phyloP scores from a whole-genome alignment of 495 filamentous ascomycete genomes.

The Apodospora peruviana region DNA sequence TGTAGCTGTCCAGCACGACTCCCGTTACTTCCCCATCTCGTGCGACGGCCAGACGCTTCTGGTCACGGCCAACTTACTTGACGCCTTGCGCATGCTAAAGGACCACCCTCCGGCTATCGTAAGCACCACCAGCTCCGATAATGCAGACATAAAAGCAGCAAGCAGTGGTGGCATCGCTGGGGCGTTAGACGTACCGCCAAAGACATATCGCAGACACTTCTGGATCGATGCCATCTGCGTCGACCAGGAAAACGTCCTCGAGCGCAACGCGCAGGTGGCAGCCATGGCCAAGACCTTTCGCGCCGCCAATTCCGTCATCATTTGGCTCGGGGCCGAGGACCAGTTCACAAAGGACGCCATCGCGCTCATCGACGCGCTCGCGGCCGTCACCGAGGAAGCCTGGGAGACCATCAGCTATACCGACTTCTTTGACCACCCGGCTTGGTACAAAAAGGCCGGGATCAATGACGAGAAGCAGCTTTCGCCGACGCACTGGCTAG shows the following conservation, averaged over 20 bases:
- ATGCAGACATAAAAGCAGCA: no score
- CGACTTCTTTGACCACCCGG: slow-evolving; percentile 7
- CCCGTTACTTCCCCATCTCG: slow-evolving; percentile 1
- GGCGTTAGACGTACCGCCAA: no score
- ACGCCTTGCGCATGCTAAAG: slow-evolving; percentile 8
- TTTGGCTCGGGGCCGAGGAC: slow-evolving; percentile 16
- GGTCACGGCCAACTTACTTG: slow-evolving; percentile 12
- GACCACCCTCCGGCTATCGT: not conserved
- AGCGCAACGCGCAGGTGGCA: slow-evolving; percentile 15
- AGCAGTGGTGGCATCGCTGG: no score
- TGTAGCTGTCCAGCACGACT: not conserved
- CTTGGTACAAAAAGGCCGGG: not conserved
- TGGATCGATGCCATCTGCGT: slow-evolving; percentile 19
- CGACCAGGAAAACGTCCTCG: slow-evolving; percentile 11
- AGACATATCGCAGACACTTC: slow-evolving; percentile 2
- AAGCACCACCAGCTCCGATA: no score
- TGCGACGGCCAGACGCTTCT: slow-evolving; percentile 13
- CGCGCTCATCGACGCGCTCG: slow-evolving; percentile 3
- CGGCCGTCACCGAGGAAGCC: not conserved
- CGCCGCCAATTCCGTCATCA: slow-evolving; percentile 6
- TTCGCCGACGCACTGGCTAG: slow-evolving; percentile 4
- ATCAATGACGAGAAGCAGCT: not conserved
- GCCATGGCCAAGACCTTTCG: slow-evolving; percentile 13
- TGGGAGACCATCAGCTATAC: slow-evolving; percentile 2
- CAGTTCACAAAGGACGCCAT: slow-evolving; percentile 9